A percentile compares a stretch with the other conserved stretches of the same genome.
Conservation (phyloP, 257 asterid genomes). For the Nicotiana tabacum region DNA sequence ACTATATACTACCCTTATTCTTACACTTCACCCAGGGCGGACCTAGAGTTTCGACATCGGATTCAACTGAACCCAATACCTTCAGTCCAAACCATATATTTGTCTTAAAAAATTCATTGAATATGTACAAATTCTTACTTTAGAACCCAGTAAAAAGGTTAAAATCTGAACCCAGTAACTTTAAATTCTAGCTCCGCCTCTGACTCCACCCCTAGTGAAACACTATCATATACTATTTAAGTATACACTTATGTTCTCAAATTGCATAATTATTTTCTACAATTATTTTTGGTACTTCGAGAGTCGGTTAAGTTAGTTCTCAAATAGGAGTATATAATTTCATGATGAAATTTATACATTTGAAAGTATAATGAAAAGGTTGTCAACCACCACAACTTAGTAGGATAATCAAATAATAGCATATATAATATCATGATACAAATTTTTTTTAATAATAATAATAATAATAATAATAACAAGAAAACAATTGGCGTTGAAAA, state of each 20-base stretch:
- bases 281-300: neutral
- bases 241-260: neutral
- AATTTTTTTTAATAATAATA: no score
- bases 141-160: no score
- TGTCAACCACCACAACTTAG: neutral
- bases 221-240: neutral
- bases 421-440: neutral
- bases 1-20: neutral
- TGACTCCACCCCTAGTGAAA: no score
- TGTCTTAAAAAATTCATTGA: no score
- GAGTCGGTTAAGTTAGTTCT: neutral
- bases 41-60: no score
- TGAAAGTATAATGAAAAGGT: no score
- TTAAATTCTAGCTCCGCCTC: no score
- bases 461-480: no score
- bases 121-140: no score
- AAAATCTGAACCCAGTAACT: no score
- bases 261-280: neutral
- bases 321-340: neutral
- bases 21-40: neutral
- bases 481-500: neutral
- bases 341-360: neutral
- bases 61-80: no score
- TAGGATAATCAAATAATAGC: neutral
- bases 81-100: no score